These are phyloP conservation scores for Didymella segeticola DNA, from an alignment of 2,329 filamentous ascomycete genomes.

Conservation along the genomic window DNA sequence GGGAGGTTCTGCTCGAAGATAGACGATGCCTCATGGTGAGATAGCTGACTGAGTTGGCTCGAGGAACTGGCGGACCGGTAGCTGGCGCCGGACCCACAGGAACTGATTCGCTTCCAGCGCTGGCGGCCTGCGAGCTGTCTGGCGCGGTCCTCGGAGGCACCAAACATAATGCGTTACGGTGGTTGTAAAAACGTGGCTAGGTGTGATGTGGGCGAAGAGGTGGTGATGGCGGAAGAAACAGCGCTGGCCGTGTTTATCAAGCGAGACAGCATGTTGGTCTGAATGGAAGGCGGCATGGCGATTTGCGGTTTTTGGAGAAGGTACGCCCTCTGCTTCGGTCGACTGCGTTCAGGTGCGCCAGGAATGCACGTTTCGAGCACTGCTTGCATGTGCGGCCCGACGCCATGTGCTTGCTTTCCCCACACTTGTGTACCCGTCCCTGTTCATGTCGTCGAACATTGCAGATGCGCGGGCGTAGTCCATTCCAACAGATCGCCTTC, in stretches of 20 bases:
- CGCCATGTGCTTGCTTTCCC: conserved; percentile 5
- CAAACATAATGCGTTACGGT: conserved; percentile 35
- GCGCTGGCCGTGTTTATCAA: conserved; percentile 14
- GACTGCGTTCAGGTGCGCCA: neutral
- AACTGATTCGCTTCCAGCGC: conserved; percentile 35
- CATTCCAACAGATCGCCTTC: neutral
- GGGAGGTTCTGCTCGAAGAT: conserved; percentile 12
- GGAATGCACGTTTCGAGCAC: conserved; percentile 7
- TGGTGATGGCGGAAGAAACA: neutral
- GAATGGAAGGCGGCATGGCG: conserved; percentile 12
- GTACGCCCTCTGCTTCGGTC: conserved; percentile 6
- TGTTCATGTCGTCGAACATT: neutral
- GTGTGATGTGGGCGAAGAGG: conserved; percentile 16
- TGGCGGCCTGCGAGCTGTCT: conserved; percentile 44
- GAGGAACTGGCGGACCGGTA: conserved; percentile 25
- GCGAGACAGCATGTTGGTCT: neutral
- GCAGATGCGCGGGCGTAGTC: neutral
- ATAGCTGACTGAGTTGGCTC: conserved; percentile 16
- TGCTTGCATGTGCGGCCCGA: neutral
- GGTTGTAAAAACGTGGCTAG: conserved; percentile 7
- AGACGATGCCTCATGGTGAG: conserved; percentile 10
- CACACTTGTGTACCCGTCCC: conserved; percentile 2
- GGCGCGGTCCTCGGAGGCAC: conserved; percentile 44
- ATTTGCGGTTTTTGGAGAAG: conserved; percentile 10
- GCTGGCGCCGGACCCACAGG: conserved; percentile 24